A percentile compares a stretch with the other conserved stretches of the same genome.
Conservation (phyloP, 345 rosid species). For the Toxicodendron radicans region DNA sequence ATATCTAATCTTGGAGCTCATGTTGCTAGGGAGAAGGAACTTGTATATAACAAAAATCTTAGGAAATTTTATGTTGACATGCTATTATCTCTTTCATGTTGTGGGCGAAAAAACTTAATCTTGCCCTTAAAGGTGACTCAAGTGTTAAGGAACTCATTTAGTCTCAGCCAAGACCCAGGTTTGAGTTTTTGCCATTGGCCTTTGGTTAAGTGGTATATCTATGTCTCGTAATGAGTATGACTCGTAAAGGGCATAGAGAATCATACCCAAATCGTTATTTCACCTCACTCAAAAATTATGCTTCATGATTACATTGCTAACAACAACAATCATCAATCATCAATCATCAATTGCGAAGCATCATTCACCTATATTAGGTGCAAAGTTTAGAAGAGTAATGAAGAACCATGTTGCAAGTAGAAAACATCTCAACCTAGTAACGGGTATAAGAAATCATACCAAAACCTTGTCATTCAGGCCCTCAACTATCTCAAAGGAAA, state of each 20-base stretch:
- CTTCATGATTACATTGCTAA: conserved; percentile 70
- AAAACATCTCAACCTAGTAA: background rate
- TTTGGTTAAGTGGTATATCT: too few species aligned
- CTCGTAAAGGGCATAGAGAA: too few species aligned
- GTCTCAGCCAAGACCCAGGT: too few species aligned
- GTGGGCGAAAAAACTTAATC: conserved; percentile 61
- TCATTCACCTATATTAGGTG: conserved; percentile 48
- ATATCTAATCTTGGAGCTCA: conserved; percentile 54
- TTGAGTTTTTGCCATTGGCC: too few species aligned
- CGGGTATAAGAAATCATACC: conserved; percentile 37
- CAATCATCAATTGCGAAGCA: too few species aligned
- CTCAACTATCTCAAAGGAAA: conserved; percentile 70
- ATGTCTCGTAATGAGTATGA: too few species aligned
- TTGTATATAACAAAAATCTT: conserved; percentile 61
- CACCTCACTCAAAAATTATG: conserved; percentile 56
- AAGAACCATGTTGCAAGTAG: background rate
- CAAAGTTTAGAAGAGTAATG: background rate
- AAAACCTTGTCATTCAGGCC: conserved; percentile 82
- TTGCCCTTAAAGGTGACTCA: too few species aligned
- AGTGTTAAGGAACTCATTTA: too few species aligned
- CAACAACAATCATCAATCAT: conserved; percentile 50
- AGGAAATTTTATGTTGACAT: conserved; percentile 77
- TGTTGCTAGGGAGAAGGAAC: conserved; percentile 63
- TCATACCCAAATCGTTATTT: too few species aligned
- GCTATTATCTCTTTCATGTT: conserved; percentile 64